These are phyloP conservation scores for Teunomyces panamensis DNA, from an alignment of 805 yeast species.

Conservation along the genomic window DNA sequence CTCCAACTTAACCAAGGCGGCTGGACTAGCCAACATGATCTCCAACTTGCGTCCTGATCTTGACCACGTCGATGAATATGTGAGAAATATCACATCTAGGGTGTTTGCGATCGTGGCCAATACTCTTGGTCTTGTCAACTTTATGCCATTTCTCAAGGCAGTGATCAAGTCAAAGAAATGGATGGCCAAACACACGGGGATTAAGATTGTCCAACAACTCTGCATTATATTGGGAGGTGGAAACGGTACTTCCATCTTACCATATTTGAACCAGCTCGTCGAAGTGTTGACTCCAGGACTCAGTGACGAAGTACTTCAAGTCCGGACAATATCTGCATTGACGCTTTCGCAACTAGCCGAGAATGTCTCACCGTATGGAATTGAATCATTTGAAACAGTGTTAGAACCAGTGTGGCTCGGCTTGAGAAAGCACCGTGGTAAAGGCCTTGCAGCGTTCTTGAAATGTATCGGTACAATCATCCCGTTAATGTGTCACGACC, in stretches of 20 bases:
- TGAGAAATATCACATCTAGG: slow-evolving; percentile 71
- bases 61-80: slow-evolving; percentile 77
- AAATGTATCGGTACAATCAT: slow-evolving; percentile 76
- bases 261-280: slow-evolving; percentile 65
- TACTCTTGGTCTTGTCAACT: slow-evolving; percentile 66
- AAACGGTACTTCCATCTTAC: slow-evolving; percentile 51
- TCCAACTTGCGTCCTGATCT: slow-evolving; percentile 76
- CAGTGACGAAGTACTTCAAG: slow-evolving; percentile 63
- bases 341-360: slow-evolving; percentile 77
- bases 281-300: slow-evolving; percentile 57
- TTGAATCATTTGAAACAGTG: slow-evolving; percentile 74
- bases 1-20: slow-evolving; percentile 71
- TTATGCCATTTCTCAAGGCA: slow-evolving; percentile 80
- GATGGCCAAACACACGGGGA: slow-evolving; percentile 84
- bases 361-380: slow-evolving; percentile 82
- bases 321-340: slow-evolving; percentile 67
- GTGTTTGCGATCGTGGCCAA: slow-evolving; percentile 82
- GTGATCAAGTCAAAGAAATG: slow-evolving; percentile 75
- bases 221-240: slow-evolving; percentile 68
- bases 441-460: slow-evolving; percentile 69
- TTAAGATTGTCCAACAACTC: slow-evolving; percentile 71
- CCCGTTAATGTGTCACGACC: slow-evolving; percentile 70
- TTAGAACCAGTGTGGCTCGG: slow-evolving; percentile 83
- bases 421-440: slow-evolving; percentile 72
- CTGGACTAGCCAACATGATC: slow-evolving; percentile 80